Evolutionary conservation across 345 rosid genomes (phyloP), one percentile per base, ranked within the genome.

Genomic region (Gossypium arboreum): DNA sequence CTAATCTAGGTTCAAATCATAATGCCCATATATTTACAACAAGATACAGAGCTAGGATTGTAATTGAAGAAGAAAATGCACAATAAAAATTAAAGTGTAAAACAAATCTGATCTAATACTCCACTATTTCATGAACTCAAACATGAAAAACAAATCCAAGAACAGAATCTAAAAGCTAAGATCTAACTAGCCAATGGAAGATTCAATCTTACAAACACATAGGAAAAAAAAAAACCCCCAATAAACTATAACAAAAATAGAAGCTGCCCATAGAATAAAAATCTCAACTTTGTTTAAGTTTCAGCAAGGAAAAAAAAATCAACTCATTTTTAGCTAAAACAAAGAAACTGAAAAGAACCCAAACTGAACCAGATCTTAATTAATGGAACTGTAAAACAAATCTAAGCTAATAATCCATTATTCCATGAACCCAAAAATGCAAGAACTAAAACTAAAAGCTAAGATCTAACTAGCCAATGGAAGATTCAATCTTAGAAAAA

Each of bases 381-480:
- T 5, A 15, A 27, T 25, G 15, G 27, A 68, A 50, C 15, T 50
- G 58, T 9, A 48, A 25, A 16, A 50, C 22, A 68, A 47, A 68
- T 68, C 12, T 27, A 50, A 50, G 25, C 43, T 25, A 24, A 15
- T 13, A 68, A 50, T 50, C 43, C 13, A 68, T 48, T 25, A 15
- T 25, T 68, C 50, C 58, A 48, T 9, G 20, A 68, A 48, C 57
- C 58, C 8, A 15, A 25, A 48, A n/a, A 52, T 13, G n/a, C n/a
- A 51, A 51, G 22, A 20, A 2, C 22, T 20, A 27, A 69, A 51
- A 11, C 25, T 41, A 64, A 64, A 41, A 18, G 50, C 69, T 41
- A 64, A 64, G 69, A 41, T 64, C 69, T n/a, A n/a, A 18, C 47
- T 64, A 64, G 12, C 15, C 69, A 63, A 63, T 17, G 68, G 6